phyloP scores from a whole-genome alignment of 176 grass and related monocot genomes.

The Metroxylon sagu region DNA sequence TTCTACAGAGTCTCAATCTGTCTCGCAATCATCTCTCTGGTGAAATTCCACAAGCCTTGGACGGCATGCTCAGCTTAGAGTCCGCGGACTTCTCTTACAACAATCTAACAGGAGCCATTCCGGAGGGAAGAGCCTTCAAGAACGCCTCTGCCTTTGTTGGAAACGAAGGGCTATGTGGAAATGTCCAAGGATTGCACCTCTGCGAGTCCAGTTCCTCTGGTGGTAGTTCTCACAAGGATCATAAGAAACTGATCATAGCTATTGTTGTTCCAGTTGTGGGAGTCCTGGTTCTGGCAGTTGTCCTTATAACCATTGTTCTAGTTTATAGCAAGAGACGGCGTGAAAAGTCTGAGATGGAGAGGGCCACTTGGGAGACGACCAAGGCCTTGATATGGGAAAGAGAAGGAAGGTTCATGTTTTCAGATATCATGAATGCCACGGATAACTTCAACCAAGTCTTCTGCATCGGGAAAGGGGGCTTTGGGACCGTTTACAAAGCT shows the following conservation, averaged over 20 bases:
- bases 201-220: slow-evolving; percentile 19
- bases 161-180: slow-evolving; percentile 63
- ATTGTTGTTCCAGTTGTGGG: slow-evolving; percentile 21
- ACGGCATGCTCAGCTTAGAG: slow-evolving; percentile 55
- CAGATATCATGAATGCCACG: slow-evolving; percentile 62
- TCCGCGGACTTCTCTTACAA: slow-evolving; percentile 89
- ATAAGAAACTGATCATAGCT: slow-evolving; percentile 29
- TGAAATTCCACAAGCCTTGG: slow-evolving; percentile 48
- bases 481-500: slow-evolving; percentile 67
- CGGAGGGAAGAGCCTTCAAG: slow-evolving; percentile 40
- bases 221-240: slow-evolving; percentile 20
- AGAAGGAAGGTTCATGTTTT: slow-evolving; percentile 53
- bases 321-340: slow-evolving; percentile 15
- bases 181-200: slow-evolving; percentile 25
- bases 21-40: slow-evolving; percentile 63
- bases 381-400: slow-evolving; percentile 73
- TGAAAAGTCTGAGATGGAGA: slow-evolving; percentile 30
- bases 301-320: slow-evolving; percentile 8
- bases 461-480: slow-evolving; percentile 74
- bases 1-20: slow-evolving; percentile 57
- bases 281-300: slow-evolving; percentile 14
- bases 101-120: slow-evolving; percentile 52
- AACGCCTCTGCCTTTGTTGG: slow-evolving; percentile 44
- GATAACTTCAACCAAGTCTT: slow-evolving; percentile 65
- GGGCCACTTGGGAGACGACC: slow-evolving; percentile 19